Base-by-base conservation (phyloP, 306 rosid species). In the Astragalus membranaceus region DNA sequence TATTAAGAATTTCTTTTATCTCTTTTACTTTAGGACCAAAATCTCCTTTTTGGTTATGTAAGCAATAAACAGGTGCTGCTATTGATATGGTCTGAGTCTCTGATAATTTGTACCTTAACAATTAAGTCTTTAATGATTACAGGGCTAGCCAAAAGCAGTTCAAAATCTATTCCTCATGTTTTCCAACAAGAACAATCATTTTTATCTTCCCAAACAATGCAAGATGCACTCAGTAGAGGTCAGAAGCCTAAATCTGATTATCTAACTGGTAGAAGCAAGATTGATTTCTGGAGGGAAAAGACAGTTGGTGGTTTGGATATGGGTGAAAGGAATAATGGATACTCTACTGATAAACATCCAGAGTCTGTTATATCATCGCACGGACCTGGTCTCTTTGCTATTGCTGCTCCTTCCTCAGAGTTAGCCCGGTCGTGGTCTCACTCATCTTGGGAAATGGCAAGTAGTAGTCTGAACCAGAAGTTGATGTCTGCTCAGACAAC, bases 391-490 rank as follows among this genome's bases (percentile, higher is more conserved):
- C 81, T 76, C 60, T 78, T 72, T 79, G 80, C 80, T 36, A 10
- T 50, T 69, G 36, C 77, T 69, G 29, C 77, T 69, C 79, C 88
- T 75, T 75, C 90, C 43, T 77, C 85, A 23, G 88, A 88, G 37
- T 69, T 82, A 77, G 64, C 80, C 20, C 86, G 67, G 83, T 54
- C 95, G 51, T 80, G 87, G 91, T 81, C 86, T 71, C 86, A 79
- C 67, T 77, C 91, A 59, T 78, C 95, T 53, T 85, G 83, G 90
- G 93, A 85, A 68, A 85, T 76, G 67, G 72, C 80, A 48, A 86
- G 66, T 61, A 51, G 78, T 67, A 78, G 76, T 83, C 82, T 76
- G 72, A 82, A 64, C 81, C 89, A 83, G 77, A 92, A 86, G 77
- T 73, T 83, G 67, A 64, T 74, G 47, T 75, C 91, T 44, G 79